Evolutionary conservation across 2,329 filamentous ascomycete genomes (phyloP).

Genomic region (Septoria linicola): DNA sequence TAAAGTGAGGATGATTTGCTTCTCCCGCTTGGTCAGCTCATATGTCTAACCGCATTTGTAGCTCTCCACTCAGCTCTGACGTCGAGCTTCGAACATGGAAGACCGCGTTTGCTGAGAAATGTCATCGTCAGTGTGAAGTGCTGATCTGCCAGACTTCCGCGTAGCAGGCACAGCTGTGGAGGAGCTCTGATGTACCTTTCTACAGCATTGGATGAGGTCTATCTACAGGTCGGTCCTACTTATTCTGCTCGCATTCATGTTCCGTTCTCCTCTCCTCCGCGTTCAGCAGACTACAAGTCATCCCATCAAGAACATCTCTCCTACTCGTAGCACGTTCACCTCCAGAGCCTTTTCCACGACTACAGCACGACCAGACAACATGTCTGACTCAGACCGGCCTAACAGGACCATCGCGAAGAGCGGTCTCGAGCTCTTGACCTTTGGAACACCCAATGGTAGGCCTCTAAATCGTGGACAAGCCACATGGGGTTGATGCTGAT

Average conservation of each 20-base stretch:
- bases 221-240: slow-evolving; percentile 22
- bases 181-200: no score
- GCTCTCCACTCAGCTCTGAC: no score
- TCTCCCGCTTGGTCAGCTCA: no score
- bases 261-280: slow-evolving; percentile 29
- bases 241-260: slow-evolving; percentile 30
- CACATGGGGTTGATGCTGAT: neutral
- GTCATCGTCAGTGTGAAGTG: no score
- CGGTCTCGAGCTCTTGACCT: slow-evolving; percentile 65
- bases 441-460: slow-evolving; percentile 47
- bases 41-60: no score
- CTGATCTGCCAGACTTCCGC: no score
- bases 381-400: slow-evolving; percentile 42
- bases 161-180: no score
- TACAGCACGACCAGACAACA: slow-evolving; percentile 16
- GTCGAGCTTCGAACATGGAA: no score
- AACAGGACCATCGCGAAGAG: slow-evolving; percentile 61
- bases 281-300: slow-evolving; percentile 32
- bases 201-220: slow-evolving; percentile 15
- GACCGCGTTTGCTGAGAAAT: no score
- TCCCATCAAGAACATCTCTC: slow-evolving; percentile 21
- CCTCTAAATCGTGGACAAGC: neutral
- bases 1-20: no score
- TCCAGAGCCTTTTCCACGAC: slow-evolving; percentile 20
- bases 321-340: slow-evolving; percentile 17